Base-by-base conservation (phyloP, 257 asterid species). In the Solanum dulcamara region DNA sequence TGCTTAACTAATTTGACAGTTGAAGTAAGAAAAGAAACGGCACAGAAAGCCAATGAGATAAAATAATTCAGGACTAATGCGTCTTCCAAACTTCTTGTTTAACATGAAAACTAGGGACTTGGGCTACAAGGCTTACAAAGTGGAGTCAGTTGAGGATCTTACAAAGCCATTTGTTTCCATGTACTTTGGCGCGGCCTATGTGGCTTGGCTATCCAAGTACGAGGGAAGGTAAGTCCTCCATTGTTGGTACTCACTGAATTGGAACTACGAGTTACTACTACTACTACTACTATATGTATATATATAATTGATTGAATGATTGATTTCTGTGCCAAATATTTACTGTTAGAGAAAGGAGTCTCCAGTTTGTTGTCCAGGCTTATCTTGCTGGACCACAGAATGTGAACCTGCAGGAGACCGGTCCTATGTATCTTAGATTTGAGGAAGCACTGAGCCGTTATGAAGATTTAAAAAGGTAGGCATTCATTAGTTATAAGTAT, bases 101-200 rank as follows among this genome's bases (percentile, higher is more conserved):
- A 42, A 74, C 37, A 18, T 88, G 87, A 84, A 75, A 81, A 75
- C 59, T 81, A 96, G 99, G 92, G 96, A 95, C 86, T 81, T 91
- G 86, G 94, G 96, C 42, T 92, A 90, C 96, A 91, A 85, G 86
- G 94, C 90, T 40, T 96, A 94, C 92, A 81, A 1, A 44, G 95
- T 92, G 55, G 92, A 93, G 86, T 90, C 97, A 13, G 96, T 92
- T 28, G 99, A 94, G 81, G 99, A 96, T 89, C 99, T 96, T 38
- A 90, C 93, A 81, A 90, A 92, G 90, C 98, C 99, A 60, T 95
- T 96, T 59, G 91, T 91, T 71, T 96, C 99, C 84, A 88, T 96
- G 94, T 96, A 96, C 94, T 95, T 96, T 50, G 99, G 99, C 83
- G 95, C 98, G 28, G 98, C 98, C 85, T 96, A 96, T 86, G 86